These are phyloP conservation scores for Gastrodia elata DNA, from an alignment of 106 monocot genomes.

Conservation along the genomic window DNA sequence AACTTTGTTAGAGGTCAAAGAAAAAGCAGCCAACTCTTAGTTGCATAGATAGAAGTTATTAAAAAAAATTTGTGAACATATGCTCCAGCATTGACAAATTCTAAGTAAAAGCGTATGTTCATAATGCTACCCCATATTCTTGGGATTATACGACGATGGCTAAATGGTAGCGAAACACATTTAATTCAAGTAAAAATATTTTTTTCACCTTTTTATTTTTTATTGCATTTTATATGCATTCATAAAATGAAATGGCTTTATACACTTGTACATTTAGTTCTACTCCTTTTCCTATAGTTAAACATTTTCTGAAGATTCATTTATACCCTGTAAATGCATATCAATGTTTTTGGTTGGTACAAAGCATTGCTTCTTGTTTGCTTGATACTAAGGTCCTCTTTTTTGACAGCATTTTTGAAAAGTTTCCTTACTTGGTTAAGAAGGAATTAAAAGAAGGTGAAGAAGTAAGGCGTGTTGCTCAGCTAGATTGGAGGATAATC, in stretches of 20 bases:
- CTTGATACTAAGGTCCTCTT: not conserved
- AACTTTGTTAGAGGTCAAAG: not conserved
- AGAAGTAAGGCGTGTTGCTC: slow-evolving; percentile 72
- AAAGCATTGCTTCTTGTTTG: not conserved
- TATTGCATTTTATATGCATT: not conserved
- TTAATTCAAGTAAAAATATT: not conserved
- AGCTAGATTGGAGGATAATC: slow-evolving; percentile 89
- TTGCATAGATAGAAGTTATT: not conserved
- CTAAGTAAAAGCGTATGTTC: not conserved
- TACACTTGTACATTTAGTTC: not conserved
- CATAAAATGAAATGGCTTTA: not conserved
- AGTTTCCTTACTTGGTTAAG: slow-evolving; percentile 73
- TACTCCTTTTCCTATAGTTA: not conserved
- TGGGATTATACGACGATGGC: not conserved
- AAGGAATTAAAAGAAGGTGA: slow-evolving; percentile 70
- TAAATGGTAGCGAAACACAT: not conserved
- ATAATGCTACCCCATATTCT: not conserved
- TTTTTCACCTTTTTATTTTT: not conserved
- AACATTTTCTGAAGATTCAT: not conserved
- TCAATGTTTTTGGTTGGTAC: not conserved
- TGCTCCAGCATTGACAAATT: not conserved
- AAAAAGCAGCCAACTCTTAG: not conserved
- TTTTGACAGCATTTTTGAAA: slow-evolving; percentile 47
- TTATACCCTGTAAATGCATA: not conserved
- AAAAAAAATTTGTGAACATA: not conserved